Percentiles rank a stretch among this genome's conserved stretches.
Evolutionary conservation across 2,329 filamentous ascomycete species (phyloP).

Genomic region (Fusarium subtropicale): DNA sequence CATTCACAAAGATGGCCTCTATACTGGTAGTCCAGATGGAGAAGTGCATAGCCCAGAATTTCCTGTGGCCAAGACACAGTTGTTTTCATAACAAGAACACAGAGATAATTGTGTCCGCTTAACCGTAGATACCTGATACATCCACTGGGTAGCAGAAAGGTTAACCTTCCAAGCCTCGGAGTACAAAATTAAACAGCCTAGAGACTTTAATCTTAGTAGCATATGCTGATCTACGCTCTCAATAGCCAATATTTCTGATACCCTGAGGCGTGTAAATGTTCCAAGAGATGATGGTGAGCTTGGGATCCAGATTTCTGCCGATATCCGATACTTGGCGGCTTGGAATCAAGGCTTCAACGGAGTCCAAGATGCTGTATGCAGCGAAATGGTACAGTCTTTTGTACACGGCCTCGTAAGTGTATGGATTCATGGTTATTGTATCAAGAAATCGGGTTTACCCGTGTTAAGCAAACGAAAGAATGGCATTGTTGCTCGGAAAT

Average conservation of each 20-base stretch:
- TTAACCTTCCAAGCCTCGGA: too few relatives aligned
- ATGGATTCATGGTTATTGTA: background rate
- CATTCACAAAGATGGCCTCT: slow-evolving; percentile 39
- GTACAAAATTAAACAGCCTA: too few relatives aligned
- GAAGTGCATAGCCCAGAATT: slow-evolving; percentile 39
- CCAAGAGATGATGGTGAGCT: slow-evolving; percentile 48
- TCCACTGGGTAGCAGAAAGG: background rate
- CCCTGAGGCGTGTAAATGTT: slow-evolving; percentile 45
- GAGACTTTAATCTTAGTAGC: too few relatives aligned
- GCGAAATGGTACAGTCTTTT: slow-evolving; percentile 15
- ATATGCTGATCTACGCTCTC: too few relatives aligned
- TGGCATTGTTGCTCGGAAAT: slow-evolving; percentile 10
- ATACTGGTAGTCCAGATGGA: slow-evolving; percentile 37
- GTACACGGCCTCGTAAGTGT: background rate
- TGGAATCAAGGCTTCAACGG: slow-evolving; percentile 11
- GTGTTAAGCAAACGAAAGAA: slow-evolving; percentile 3
- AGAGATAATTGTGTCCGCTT: slow-evolving; percentile 47
- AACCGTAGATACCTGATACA: slow-evolving; percentile 8
- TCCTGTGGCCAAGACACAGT: slow-evolving; percentile 23
- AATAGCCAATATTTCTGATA: too few relatives aligned
- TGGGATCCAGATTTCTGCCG: slow-evolving; percentile 32
- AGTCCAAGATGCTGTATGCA: slow-evolving; percentile 15
- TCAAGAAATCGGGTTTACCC: slow-evolving; percentile 18
- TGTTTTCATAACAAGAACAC: slow-evolving; percentile 1
- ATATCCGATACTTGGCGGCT: slow-evolving; percentile 34